These are phyloP conservation scores for Lasiodiplodia hormozganensis DNA, from an alignment of 2,329 filamentous ascomycete species.

Conservation along the genomic window DNA sequence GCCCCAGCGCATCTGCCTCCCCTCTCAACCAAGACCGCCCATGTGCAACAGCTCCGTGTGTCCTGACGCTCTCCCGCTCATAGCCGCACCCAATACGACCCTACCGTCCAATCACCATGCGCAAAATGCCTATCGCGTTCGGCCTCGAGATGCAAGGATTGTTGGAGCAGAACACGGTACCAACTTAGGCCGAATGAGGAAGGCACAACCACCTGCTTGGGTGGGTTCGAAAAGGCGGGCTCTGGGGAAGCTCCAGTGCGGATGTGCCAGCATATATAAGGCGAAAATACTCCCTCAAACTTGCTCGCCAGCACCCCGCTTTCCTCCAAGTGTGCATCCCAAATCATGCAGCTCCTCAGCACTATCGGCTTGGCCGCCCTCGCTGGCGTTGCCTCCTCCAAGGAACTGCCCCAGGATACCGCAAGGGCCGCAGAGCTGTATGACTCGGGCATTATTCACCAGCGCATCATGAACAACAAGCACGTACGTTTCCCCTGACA, in stretches of 20 bases:
- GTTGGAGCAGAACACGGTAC: not conserved
- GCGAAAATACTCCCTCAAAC: not conserved
- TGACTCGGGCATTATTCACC: constrained; percentile 49
- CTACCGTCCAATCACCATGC: constrained; percentile 10
- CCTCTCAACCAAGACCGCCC: constrained; percentile 10
- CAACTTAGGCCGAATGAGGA: constrained; percentile 12
- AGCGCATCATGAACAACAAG: constrained; percentile 45
- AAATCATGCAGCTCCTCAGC: constrained; percentile 21
- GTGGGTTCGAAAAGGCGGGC: constrained; percentile 10
- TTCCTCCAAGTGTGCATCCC: constrained; percentile 6
- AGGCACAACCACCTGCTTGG: not conserved
- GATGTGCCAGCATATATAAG: constrained; percentile 17
- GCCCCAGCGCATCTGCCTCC: not conserved
- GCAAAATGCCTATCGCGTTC: constrained; percentile 5
- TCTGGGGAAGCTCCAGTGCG: constrained; percentile 10
- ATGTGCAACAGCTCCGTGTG: constrained; percentile 8
- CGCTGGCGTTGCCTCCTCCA: constrained; percentile 37
- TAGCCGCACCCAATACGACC: constrained; percentile 22
- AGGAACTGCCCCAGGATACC: constrained; percentile 45
- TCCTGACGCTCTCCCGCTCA: constrained; percentile 12
- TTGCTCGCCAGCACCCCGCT: constrained; percentile 9
- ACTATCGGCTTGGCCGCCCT: constrained; percentile 39
- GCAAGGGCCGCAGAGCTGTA: constrained; percentile 45
- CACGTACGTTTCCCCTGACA: constrained; percentile 30
- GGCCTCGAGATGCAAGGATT: constrained; percentile 10